Conservation (phyloP, 805 yeast species). For the Metschnikowia cerradonensis region DNA sequence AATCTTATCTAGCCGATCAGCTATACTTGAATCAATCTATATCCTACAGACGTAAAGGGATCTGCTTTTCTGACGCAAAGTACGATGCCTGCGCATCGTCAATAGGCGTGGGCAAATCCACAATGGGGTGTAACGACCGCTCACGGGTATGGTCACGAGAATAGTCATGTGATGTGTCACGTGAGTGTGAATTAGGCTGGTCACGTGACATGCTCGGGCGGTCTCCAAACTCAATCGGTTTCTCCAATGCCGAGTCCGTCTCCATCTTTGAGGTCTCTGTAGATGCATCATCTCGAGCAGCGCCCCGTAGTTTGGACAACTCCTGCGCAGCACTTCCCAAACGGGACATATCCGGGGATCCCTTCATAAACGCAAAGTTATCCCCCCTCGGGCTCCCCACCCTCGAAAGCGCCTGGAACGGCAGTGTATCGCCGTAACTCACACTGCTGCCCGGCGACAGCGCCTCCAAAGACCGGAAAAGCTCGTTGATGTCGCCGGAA, state of each 20-base stretch:
- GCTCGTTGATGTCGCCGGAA: conserved; percentile 31
- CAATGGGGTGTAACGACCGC: conserved; percentile 20
- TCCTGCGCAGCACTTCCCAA: conserved; percentile 3
- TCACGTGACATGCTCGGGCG: background rate
- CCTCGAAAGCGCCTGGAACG: background rate
- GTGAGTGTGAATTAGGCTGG: background rate
- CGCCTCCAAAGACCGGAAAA: conserved; percentile 25
- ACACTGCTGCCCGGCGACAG: conserved; percentile 5
- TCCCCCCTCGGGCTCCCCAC: conserved; percentile 4
- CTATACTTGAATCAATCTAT: background rate
- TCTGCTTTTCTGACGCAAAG: conserved; percentile 5
- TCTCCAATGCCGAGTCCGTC: background rate
- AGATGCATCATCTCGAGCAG: background rate
- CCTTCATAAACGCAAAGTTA: background rate
- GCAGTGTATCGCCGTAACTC: conserved; percentile 5
- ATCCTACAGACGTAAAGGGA: conserved; percentile 5
- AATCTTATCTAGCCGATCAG: background rate
- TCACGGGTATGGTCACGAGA: background rate
- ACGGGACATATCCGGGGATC: background rate
- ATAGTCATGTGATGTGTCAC: background rate
- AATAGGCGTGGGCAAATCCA: conserved; percentile 26
- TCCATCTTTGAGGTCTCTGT: background rate
- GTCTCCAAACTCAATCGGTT: conserved; percentile 2
- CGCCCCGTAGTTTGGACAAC: background rate
- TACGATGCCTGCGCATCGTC: conserved; percentile 17